A percentile compares a stretch with the other conserved stretches of the same genome.
Conservation (phyloP, 2,329 filamentous ascomycete species). For the Alternaria arborescens region DNA sequence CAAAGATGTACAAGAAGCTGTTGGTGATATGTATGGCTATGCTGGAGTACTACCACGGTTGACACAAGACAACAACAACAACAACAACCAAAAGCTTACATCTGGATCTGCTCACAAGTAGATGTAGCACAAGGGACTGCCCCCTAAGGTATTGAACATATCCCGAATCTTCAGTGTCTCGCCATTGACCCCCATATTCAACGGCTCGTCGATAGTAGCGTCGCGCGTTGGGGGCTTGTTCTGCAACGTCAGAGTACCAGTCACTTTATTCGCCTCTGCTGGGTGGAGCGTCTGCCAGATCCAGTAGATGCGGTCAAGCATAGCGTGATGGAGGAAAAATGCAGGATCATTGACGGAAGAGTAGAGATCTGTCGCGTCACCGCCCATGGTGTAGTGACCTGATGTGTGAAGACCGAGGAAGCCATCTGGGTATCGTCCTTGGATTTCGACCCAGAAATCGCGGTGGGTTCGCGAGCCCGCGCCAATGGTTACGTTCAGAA, state of each 20-base stretch:
- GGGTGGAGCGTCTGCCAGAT: conserved; percentile 13
- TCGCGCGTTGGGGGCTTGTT: conserved; percentile 3
- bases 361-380: conserved; percentile 7
- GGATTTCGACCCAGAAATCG: conserved; percentile 12
- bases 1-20: not conserved
- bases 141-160: conserved; percentile 6
- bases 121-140: conserved; percentile 8
- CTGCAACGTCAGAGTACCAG: conserved; percentile 6
- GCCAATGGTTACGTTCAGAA: conserved; percentile 9
- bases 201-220: conserved; percentile 13
- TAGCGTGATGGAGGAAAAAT: conserved; percentile 11
- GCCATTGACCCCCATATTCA: conserved; percentile 5
- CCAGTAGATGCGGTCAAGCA: conserved; percentile 13
- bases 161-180: conserved; percentile 11
- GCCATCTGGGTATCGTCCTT: conserved; percentile 6
- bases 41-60: not conserved
- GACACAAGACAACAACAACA: not conserved
- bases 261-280: conserved; percentile 10
- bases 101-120: not conserved
- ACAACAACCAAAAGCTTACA: not conserved
- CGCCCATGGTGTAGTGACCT: conserved; percentile 1
- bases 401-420: conserved; percentile 11
- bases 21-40: not conserved
- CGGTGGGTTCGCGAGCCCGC: not conserved
- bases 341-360: conserved; percentile 11